Base-by-base conservation (phyloP, 129 eudicot genomes). In the Centaurea solstitialis region DNA sequence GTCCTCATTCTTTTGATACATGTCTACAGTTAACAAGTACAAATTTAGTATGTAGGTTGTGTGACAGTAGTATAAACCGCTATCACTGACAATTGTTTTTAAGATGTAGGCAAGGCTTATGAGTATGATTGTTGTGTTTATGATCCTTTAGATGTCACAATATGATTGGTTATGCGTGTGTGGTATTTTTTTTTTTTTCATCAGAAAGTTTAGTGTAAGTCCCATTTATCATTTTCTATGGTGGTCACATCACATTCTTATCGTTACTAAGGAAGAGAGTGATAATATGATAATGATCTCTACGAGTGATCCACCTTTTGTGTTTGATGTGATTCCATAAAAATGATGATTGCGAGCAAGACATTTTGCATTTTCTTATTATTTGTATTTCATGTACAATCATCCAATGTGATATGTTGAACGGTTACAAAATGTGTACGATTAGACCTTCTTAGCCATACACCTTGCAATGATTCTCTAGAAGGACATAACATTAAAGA, bases 231-330 rank as follows among this genome's bases (percentile, higher is more conserved):
- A 57, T 5, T 57, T 41, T 57, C 6, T 57, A 57, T 57, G 65
- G 65, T 6, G 18, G 66, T 82, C 66, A 17, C 50, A 45, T 76
- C 67, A 59, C 39, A 26, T 18, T 65, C 66, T 57, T 76, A 82
- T 82, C 86, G 38, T 68, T 75, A 72, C 22, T 68, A 68, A 75
- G 64, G 73, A 40, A 61, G 68, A 70, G 65, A 37, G 17, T 61
- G 78, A 82, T 70, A 11, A 40, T 71, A 7, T 40, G 78, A 82
- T 70, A 11, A 40, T 71, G 66, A 76, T 53, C 72, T 43, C 33
- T 65, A 23, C 38, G 0, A 47, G 80, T 67, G 78, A 41, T 74
- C 79, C 73, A 73, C 68, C 75, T 81, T 80, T 65, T 47, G 40
- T 33, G 43, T 13, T 43, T 35, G 84, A 81, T 74, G 84, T 43